A percentile compares a stretch with the other conserved stretches of the same genome.
These are phyloP conservation scores for Triticum turgidum DNA, from an alignment of 176 grass and related monocot species.

Conservation along the genomic window DNA sequence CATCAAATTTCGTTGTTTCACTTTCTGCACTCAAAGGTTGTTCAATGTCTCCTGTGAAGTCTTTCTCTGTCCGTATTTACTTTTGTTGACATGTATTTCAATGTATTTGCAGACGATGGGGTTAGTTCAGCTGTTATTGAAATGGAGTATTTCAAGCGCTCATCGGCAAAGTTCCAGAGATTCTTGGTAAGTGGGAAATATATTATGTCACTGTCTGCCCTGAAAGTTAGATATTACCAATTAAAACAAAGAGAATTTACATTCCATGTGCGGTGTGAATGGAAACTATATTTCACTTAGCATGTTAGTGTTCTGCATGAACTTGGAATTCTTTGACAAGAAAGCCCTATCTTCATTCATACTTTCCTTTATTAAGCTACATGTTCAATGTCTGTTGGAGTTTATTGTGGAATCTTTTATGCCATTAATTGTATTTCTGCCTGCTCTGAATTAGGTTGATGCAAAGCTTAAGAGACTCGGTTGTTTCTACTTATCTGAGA, in stretches of 20 bases:
- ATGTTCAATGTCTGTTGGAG: slow-evolving; percentile 13
- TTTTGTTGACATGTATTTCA: slow-evolving; percentile 12
- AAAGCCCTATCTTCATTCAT: not conserved
- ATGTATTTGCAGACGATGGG: slow-evolving; percentile 48
- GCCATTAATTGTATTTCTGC: slow-evolving; percentile 18
- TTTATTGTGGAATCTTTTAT: slow-evolving; percentile 8
- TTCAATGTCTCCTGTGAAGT: not conserved
- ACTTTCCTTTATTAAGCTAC: slow-evolving; percentile 7
- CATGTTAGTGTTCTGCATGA: slow-evolving; percentile 14
- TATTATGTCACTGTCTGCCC: not conserved
- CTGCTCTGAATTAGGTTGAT: slow-evolving; percentile 68
- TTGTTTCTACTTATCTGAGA: slow-evolving; percentile 96
- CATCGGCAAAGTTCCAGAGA: slow-evolving; percentile 49
- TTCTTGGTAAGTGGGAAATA: slow-evolving; percentile 59
- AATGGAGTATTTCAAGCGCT: slow-evolving; percentile 54
- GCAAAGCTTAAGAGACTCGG: slow-evolving; percentile 69
- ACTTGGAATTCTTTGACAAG: not conserved
- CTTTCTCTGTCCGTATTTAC: not conserved
- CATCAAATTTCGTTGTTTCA: not conserved
- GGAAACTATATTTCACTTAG: slow-evolving; percentile 21
- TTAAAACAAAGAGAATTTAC: slow-evolving; percentile 1
- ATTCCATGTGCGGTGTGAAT: not conserved
- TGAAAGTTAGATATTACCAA: slow-evolving; percentile 21
- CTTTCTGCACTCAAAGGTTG: not conserved
- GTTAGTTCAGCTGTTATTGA: slow-evolving; percentile 43